Base-by-base conservation (phyloP, 495 filamentous ascomycete species). In the Gamarada debralockiae region DNA sequence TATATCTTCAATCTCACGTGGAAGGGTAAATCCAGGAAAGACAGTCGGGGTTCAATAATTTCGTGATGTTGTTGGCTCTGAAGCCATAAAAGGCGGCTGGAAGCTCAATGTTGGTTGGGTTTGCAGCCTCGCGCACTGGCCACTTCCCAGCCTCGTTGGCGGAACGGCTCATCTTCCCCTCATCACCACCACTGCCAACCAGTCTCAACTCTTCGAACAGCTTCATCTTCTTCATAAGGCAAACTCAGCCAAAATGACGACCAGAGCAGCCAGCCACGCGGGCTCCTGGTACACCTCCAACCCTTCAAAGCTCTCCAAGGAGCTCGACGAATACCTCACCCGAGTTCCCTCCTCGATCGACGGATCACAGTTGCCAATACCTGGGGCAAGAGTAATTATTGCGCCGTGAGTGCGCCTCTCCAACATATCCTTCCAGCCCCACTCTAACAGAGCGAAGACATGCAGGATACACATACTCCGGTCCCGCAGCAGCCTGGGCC, bases 401-500 rank as follows among this genome's bases (percentile, higher is more conserved):
- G 92, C 91, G 56, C 93, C 93, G 95, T 97, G 83, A 74, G 91
- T 27, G 40, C 53, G 50, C 25, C 38, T 48, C 17, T 29, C 29
- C 23, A 47, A 34, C 25, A 25, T 17, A 3, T 20, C 5, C 4
- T 6, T 33, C 2, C 15, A 29, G 24, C 12, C 25, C 2, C 21
- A 20, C 7, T 12, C 15, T 33, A 33, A 20, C n/a, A 10, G 1
- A 12, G 27, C 39, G 20, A 55, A 97, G 93, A 54, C 93, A 99
- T 67, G 93, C 95, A 49, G 95, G 93, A 24, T 99, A 96, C 75
- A 78, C 87, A 3, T 99, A 97, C 71, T 97, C 92, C 14, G 93
- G 93, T 25, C 83, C 90, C 23, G 90, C 90, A 57, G 92, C 95
- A 45, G 93, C 91, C 42, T 96, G 90, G 81, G 93, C 93, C 39